Evolutionary conservation across 371 early-diverging fungal genomes (phyloP).

Genomic region (Conidiobolus incongruus): DNA sequence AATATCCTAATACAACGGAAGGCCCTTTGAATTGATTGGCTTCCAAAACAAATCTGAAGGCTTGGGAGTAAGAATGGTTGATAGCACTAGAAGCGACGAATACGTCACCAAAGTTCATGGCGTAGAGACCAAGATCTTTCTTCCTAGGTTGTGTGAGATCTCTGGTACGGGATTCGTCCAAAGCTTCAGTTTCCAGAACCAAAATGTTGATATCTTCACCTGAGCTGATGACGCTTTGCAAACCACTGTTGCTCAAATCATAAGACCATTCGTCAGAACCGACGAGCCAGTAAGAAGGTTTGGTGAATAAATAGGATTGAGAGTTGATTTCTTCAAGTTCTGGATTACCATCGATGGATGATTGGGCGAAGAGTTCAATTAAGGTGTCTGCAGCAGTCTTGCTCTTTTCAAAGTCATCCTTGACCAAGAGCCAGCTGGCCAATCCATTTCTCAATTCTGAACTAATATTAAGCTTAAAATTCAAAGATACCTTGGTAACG

Average conservation of each 20-base stretch:
- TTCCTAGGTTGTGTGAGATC: conserved; percentile 60
- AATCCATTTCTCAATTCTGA: conserved; percentile 27
- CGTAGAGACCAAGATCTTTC: conserved; percentile 86
- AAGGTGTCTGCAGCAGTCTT: conserved; percentile 19
- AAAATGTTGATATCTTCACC: conserved; percentile 71
- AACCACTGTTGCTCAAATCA: conserved; percentile 69
- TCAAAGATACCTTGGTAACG: conserved; percentile 20
- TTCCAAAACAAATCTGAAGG: conserved; percentile 61
- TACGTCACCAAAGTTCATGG: conserved; percentile 70
- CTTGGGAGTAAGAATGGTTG: conserved; percentile 68
- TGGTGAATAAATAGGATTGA: conserved; percentile 17
- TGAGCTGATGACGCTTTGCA: conserved; percentile 70
- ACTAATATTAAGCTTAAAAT: conserved; percentile 25
- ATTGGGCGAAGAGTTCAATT: conserved; percentile 11
- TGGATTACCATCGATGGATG: too few relatives aligned
- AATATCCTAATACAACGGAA: conserved; percentile 66
- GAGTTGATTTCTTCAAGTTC: conserved; percentile 14
- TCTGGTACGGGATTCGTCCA: too few relatives aligned
- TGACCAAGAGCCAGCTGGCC: conserved; percentile 36
- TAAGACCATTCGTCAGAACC: conserved; percentile 71
- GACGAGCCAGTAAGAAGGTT: conserved; percentile 62
- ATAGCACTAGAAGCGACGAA: conserved; percentile 81
- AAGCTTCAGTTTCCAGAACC: conserved; percentile 57
- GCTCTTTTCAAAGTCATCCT: conserved; percentile 24
- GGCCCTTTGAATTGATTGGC: conserved; percentile 82